Percentiles rank a stretch among this genome's conserved stretches.
Conservation (phyloP, 176 grass and related monocot species). For the bread wheat (Triticum aestivum) region DNA sequence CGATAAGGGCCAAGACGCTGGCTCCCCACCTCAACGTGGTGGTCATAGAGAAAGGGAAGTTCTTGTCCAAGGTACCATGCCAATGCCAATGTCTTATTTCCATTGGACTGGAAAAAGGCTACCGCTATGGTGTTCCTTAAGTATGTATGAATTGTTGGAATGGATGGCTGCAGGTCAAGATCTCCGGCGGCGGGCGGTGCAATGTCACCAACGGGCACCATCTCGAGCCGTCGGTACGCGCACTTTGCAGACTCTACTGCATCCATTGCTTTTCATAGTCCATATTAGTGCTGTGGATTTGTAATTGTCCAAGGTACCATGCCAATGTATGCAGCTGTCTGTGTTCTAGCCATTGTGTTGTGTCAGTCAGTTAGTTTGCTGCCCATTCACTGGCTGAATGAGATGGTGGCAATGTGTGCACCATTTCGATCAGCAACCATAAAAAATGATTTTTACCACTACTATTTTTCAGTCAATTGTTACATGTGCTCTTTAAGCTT, state of each 20-base stretch:
- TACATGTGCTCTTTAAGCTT: neutral
- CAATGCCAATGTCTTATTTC: slow-evolving; percentile 8
- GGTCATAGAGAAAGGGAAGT: slow-evolving; percentile 82
- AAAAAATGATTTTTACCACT: neutral
- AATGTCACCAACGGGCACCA: slow-evolving; percentile 94
- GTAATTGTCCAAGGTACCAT: neutral
- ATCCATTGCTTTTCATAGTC: too few species aligned
- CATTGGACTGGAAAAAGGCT: neutral
- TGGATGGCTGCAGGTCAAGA: slow-evolving; percentile 56
- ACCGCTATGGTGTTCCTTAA: neutral
- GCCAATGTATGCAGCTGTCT: neutral
- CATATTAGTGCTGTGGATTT: neutral
- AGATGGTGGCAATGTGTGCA: neutral
- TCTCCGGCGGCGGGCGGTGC: slow-evolving; percentile 92
- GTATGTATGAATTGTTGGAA: neutral
- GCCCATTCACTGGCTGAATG: neutral
- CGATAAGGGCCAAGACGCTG: slow-evolving; percentile 72
- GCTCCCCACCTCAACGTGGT: slow-evolving; percentile 68
- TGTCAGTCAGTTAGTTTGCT: neutral
- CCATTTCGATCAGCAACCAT: neutral
- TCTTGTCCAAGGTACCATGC: slow-evolving; percentile 67
- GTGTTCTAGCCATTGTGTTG: neutral
- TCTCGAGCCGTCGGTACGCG: slow-evolving; percentile 50
- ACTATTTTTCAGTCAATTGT: neutral
- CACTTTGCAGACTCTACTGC: neutral